These are phyloP conservation scores for Monosporascus cannonballus DNA, from an alignment of 2,329 filamentous ascomycete genomes.

Conservation along the genomic window DNA sequence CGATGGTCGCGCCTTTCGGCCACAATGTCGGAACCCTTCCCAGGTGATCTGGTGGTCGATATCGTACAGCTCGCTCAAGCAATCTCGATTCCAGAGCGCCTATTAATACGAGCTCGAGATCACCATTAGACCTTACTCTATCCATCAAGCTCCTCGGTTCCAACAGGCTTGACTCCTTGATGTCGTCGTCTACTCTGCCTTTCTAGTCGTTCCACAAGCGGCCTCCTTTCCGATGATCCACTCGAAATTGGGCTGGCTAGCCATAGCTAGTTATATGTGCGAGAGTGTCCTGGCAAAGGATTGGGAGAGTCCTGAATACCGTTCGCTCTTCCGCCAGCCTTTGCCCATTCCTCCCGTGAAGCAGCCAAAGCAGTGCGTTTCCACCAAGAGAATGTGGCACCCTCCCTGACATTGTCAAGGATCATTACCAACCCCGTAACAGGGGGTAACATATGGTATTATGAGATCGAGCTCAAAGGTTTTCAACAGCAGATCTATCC, in stretches of 20 bases:
- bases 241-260: neutral
- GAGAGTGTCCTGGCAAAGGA: conserved; percentile 6
- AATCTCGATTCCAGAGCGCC: neutral
- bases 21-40: neutral
- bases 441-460: conserved; percentile 29
- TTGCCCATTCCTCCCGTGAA: conserved; percentile 40
- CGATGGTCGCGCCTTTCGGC: neutral
- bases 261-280: neutral
- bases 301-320: conserved; percentile 28
- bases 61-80: neutral
- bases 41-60: neutral
- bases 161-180: neutral
- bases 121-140: neutral
- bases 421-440: conserved; percentile 30
- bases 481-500: conserved; percentile 32
- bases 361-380: conserved; percentile 31
- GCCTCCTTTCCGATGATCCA: neutral
- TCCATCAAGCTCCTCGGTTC: neutral
- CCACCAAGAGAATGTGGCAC: neutral
- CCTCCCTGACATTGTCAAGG: conserved; percentile 8
- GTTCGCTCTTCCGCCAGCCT: conserved; percentile 31
- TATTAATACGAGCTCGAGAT: neutral
- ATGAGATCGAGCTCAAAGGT: conserved; percentile 26
- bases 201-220: neutral
- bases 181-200: neutral